Base-by-base conservation (phyloP, 2,329 filamentous ascomycete genomes). In the Arthrobotrys sinensis region DNA sequence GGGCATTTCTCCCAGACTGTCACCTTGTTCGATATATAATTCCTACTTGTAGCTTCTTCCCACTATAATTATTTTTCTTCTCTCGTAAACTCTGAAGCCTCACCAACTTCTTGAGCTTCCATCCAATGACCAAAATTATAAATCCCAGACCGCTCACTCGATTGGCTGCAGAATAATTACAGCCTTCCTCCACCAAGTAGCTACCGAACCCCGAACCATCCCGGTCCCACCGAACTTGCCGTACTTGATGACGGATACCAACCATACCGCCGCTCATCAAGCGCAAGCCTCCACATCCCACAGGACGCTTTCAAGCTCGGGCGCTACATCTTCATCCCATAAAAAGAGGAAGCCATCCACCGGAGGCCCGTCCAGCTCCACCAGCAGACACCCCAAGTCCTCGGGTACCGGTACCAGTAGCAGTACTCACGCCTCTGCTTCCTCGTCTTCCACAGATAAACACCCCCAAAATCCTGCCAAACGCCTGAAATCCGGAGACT, bases 321-420 rank as follows among this genome's bases (percentile, higher is more conserved):
- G 40, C 38, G 36, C 55, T 60, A 43, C 60, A 62, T 55, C 67
- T 34, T 64, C 55, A 43, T 62, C 46, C 36, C 63, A 71, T 38
- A 78, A 72, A 38, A 78, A 78, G 38, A 67, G 75, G 28, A 78
- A 78, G 67, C 75, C 75, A 16, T 78, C 75, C 24, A 43, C 65
- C 43, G 67, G 62, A 53, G 50, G 45, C 45, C 34, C 63, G n/a
- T 36, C 52, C 32, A 32, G 52, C 38, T 53, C 67, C 36, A 28
- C 32, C 52, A 52, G 19, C 66, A 14, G 43, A 19, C 45, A 19
- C 38, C 16, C 43, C 50, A 52, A 52, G 19, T 53, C 73, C 2
- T 28, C 55, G 14, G 43, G 43, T 53, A 45, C 62, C 24, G 48
- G 50, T 53, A 53, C 50, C 28, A 6, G 24, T 16, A 53, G 16